Evolutionary conservation across 1,284 basidiomycete species (phyloP).

Genomic region (Xerocomus nothofagi): DNA sequence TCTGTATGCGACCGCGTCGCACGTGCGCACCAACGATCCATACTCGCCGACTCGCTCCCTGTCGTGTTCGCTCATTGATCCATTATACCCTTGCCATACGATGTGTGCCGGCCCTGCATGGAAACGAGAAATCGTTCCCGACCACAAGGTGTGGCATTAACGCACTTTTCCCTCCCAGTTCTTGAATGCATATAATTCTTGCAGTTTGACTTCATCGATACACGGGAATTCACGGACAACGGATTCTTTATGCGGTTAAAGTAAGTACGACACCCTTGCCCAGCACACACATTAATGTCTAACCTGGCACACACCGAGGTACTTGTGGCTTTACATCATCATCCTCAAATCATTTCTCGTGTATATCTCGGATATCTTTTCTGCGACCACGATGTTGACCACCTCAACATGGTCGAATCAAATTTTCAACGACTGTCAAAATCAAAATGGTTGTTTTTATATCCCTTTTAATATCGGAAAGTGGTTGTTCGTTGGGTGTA

Average conservation of each 20-base stretch:
- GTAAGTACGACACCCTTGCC: slow-evolving; percentile 45
- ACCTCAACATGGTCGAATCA: slow-evolving; percentile 88
- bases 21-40: slow-evolving; percentile 32
- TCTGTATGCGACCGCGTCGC: slow-evolving; percentile 69
- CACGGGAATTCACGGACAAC: slow-evolving; percentile 88
- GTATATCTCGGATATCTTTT: slow-evolving; percentile 97
- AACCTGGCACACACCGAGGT: slow-evolving; percentile 49
- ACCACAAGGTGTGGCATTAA: slow-evolving; percentile 80
- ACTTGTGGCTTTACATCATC: slow-evolving; percentile 88
- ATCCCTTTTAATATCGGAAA: slow-evolving; percentile 90
- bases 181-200: slow-evolving; percentile 4
- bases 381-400: slow-evolving; percentile 94
- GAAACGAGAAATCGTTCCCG: slow-evolving; percentile 97
- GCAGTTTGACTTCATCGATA: slow-evolving; percentile 97
- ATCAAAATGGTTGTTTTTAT: slow-evolving; percentile 69
- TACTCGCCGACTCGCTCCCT: slow-evolving; percentile 28
- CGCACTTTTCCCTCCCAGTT: neutral
- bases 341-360: slow-evolving; percentile 95
- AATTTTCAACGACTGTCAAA: slow-evolving; percentile 76
- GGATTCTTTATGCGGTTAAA: slow-evolving; percentile 84
- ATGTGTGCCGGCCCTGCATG: slow-evolving; percentile 81
- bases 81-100: slow-evolving; percentile 28
- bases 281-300: neutral
- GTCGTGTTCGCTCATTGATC: slow-evolving; percentile 28
- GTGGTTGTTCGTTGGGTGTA: slow-evolving; percentile 97